These are phyloP conservation scores for Solanum boliviense DNA, from an alignment of 257 asterid species.

Conservation along the genomic window DNA sequence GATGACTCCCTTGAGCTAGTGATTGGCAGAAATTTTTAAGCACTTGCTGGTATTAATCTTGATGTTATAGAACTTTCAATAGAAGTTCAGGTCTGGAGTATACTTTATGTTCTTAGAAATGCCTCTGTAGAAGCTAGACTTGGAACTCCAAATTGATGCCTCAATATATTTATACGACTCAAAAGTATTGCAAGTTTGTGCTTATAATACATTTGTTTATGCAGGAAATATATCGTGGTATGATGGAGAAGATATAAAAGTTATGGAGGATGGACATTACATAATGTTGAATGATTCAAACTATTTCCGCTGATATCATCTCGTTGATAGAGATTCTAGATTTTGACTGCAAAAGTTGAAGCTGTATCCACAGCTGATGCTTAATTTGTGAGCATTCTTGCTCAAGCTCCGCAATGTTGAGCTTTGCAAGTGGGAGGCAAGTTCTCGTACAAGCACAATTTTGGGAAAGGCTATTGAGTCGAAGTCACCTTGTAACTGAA, in stretches of 20 bases:
- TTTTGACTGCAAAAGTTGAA: conserved; percentile 8
- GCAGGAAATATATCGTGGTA: conserved; percentile 62
- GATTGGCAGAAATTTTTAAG: neutral
- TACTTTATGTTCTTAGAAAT: neutral
- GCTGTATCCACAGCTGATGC: conserved; percentile 1
- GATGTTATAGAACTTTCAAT: neutral
- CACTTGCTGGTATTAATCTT: neutral
- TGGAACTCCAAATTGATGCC: neutral
- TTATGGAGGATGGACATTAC: conserved; percentile 45
- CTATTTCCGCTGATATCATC: conserved; percentile 24
- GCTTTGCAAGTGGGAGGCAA: neutral
- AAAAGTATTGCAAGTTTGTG: neutral
- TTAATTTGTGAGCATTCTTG: neutral
- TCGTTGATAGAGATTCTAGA: neutral
- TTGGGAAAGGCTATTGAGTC: neutral
- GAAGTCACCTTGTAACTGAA: neutral
- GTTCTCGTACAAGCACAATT: neutral
- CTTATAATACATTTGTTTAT: neutral
- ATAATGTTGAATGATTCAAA: conserved; percentile 45
- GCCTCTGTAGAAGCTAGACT: neutral
- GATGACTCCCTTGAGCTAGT: neutral
- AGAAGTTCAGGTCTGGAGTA: neutral
- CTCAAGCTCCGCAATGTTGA: neutral
- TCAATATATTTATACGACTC: neutral
- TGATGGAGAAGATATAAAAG: conserved; percentile 42